Base-by-base conservation (phyloP, 2,329 filamentous ascomycete species). In the Septoria petroselini region DNA sequence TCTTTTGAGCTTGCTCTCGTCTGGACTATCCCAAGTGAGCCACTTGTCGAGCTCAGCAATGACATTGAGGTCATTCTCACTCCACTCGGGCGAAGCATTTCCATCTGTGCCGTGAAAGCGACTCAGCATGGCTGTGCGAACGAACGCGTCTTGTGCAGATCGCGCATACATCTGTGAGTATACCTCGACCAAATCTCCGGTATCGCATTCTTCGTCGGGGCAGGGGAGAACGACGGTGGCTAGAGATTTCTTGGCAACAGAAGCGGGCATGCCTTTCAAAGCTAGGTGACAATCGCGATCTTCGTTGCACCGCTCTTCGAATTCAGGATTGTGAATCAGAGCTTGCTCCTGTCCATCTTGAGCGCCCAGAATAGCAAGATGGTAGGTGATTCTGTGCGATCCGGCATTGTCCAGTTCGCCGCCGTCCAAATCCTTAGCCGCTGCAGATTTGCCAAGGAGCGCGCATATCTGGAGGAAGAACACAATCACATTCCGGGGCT, bases 211-310 rank as follows among this genome's bases (percentile, higher is more conserved):
- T 25, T 27, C n/a, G 39, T 30, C 14, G 11, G 39, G 39, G 14
- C 39, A 41, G 7, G 23, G 19, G 12, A 25, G 25, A 3, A 27
- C 14, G 9, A 8, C 25, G 21, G 17, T 27, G n/a, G 14, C 25
- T 11, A 41, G 25, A 27, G 5, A 3, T 14, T n/a, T 15, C 25
- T 7, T 29, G 8, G 23, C 14, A 11, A 41, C 39, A 30, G 39
- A 41, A 15, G 39, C n/a, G 12, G 39, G 9, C 39, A 41, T 7
- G 6, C 39, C 39, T 41, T 18, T 11, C 39, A 41, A 34, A 12
- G 31, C 31, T 12, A 34, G 31, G 31, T 34, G 31, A 34, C 31
- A 17, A 34, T n/a, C 15, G 31, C 11, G 31, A n/a, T 34, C 31
- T 12, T 34, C 4, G 6, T 34, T 34, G 23, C 23, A 27, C 9